Evolutionary conservation across 495 filamentous ascomycete genomes (phyloP).

Genomic region (Xylaria intraflava): DNA sequence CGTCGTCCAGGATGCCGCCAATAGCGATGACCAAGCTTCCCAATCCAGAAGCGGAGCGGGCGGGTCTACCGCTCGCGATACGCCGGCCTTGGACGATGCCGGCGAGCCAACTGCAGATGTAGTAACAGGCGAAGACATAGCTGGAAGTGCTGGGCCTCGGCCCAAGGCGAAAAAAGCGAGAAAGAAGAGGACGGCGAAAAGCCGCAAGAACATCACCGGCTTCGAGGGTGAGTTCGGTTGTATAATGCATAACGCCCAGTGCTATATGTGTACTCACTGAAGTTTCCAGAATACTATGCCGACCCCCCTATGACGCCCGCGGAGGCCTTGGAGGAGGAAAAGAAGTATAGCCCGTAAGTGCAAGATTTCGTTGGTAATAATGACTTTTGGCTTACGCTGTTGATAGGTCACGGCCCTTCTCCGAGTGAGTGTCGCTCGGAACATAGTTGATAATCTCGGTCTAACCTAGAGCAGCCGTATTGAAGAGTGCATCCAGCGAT

Average conservation of each 20-base stretch:
- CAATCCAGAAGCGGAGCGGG: no score
- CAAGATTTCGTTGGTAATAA: neutral
- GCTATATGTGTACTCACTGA: conserved; percentile 2
- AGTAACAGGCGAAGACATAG: neutral
- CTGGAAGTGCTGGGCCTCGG: neutral
- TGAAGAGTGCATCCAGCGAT: conserved; percentile 79
- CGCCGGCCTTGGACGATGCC: neutral
- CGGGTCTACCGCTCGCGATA: conserved; percentile 3
- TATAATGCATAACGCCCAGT: neutral
- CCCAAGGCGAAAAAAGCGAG: conserved; percentile 10
- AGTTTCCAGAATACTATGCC: conserved; percentile 56
- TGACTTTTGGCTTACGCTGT: conserved; percentile 5
- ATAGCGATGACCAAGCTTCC: neutral
- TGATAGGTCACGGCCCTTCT: conserved; percentile 29
- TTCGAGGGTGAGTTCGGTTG: conserved; percentile 35
- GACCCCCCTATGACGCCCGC: conserved; percentile 71
- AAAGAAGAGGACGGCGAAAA: conserved; percentile 34
- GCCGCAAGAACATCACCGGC: conserved; percentile 27
- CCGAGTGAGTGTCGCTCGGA: conserved; percentile 26
- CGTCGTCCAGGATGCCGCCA: neutral
- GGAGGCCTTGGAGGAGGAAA: conserved; percentile 52
- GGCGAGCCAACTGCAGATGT: neutral
- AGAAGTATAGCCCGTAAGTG: conserved; percentile 50
- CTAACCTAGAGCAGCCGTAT: conserved; percentile 54
- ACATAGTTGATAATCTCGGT: neutral